Percentiles rank a stretch among this genome's conserved stretches.
phyloP scores from a whole-genome alignment of 1,284 basidiomycete species.

The Tilletia indica region DNA sequence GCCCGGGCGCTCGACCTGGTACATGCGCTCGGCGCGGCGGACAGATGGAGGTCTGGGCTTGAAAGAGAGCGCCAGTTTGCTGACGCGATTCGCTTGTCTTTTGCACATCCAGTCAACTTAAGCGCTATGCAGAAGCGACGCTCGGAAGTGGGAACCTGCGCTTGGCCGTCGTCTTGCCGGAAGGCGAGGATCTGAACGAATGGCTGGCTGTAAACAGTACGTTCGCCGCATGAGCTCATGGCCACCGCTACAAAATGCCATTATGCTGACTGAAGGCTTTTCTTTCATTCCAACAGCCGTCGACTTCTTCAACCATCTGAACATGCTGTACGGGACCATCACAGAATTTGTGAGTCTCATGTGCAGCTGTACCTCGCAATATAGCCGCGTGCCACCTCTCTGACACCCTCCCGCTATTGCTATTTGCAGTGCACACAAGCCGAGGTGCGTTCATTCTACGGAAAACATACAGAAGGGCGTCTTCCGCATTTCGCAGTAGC shows the following conservation, averaged over 20 bases:
- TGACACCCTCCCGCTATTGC: background rate
- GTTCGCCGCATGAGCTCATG: constrained; percentile 17
- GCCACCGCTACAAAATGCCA: too few species aligned
- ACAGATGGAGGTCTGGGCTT: background rate
- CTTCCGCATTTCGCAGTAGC: background rate
- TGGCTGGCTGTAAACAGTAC: constrained; percentile 55
- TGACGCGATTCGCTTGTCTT: background rate
- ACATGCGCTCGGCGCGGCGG: too few species aligned
- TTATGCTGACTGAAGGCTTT: too few species aligned
- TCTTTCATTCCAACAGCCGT: constrained; percentile 31
- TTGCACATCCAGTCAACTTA: constrained; percentile 65
- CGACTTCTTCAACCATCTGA: constrained; percentile 56
- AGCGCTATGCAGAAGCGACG: constrained; percentile 95
- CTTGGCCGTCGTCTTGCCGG: constrained; percentile 50
- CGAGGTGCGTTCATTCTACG: constrained; percentile 29
- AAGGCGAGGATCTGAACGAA: constrained; percentile 54
- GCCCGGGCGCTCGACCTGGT: too few species aligned
- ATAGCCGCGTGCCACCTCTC: background rate
- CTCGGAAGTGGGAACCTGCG: constrained; percentile 64
- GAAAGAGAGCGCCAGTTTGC: background rate
- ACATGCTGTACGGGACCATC: constrained; percentile 55
- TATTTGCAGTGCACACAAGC: constrained; percentile 37
- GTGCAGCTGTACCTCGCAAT: background rate
- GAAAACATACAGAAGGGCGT: background rate
- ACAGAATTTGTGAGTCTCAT: constrained; percentile 40